Base-by-base conservation (phyloP, 805 yeast species). In the Cyberlindnera amylophila region DNA sequence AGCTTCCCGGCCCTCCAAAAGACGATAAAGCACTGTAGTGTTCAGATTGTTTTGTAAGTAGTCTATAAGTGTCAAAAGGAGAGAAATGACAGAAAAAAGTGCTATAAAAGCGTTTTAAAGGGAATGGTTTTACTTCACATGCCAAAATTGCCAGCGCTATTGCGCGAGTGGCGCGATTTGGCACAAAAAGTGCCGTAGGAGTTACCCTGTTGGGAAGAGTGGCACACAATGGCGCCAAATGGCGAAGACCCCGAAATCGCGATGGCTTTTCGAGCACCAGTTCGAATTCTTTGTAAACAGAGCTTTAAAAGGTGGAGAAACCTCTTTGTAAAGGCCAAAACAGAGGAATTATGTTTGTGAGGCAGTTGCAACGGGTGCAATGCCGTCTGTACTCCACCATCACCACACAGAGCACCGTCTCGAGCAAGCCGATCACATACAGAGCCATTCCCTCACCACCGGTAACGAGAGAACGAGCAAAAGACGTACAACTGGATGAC, bases 381-480 rank as follows among this genome's bases (percentile, higher is more conserved):
- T n/a, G n/a, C n/a, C n/a, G n/a, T n/a, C n/a, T n/a, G 17, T 42
- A 42, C 31, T 42, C 42, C 16, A 39, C 43, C 12, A 32, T 44
- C 16, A 32, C 36, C 35, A 27, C 36, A 19, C 37, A 28, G 28
- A 26, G 43, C 18, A 44, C 43, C 2, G 30, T 44, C 16, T 44
- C 41, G 13, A 36, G n/a, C 13, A 8, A 16, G 13, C 35, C 36
- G 11, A 17, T 17, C 29, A 11, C 29, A 14, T 7, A 7, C 14
- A 17, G 15, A 14, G 17, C 28, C 5, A 21, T 3, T 35, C 30
- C 10, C 21, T 23, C 36, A 29, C 9, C 33, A 4, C 17, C 30
- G n/a, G 26, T 17, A 8, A 19, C 27, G 7, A 16, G 27, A 13
- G 14, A 16, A 17, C 18, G 19, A 26, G 17, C 35, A 23, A 17